A percentile compares a stretch with the other conserved stretches of the same genome.
These are phyloP conservation scores for Fusarium humuli DNA, from an alignment of 2,329 filamentous ascomycete genomes.

Conservation along the genomic window DNA sequence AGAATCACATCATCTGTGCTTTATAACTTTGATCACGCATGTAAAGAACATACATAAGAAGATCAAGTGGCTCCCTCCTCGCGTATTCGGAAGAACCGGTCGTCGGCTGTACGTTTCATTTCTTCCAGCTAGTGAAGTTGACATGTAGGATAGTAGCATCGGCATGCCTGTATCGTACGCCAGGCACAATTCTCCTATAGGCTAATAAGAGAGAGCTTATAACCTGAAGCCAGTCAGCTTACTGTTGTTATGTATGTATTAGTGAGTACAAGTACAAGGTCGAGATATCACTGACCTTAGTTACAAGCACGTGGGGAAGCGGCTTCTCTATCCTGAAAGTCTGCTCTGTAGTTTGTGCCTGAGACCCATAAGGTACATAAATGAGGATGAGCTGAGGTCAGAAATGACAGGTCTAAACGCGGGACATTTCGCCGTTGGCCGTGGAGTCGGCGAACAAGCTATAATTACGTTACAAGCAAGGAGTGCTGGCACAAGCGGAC, in stretches of 20 bases:
- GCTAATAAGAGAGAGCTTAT: neutral
- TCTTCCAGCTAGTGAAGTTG: neutral
- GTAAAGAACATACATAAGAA: neutral
- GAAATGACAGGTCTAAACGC: constrained; percentile 5
- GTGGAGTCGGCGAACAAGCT: constrained; percentile 2
- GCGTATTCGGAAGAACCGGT: neutral
- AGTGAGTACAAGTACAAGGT: neutral
- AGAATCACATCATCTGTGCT: constrained; percentile 20
- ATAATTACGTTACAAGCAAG: neutral
- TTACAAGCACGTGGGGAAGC: constrained; percentile 14
- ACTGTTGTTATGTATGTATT: neutral
- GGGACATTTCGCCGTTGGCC: constrained; percentile 1
- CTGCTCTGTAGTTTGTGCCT: constrained; percentile 3
- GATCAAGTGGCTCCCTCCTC: constrained; percentile 8
- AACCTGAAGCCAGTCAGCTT: neutral
- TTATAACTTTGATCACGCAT: neutral
- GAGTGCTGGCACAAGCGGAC: neutral
- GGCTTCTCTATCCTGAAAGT: neutral
- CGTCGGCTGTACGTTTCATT: neutral
- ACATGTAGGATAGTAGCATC: constrained; percentile 1
- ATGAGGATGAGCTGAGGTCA: constrained; percentile 18
- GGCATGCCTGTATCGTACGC: neutral
- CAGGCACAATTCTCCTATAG: constrained; percentile 25
- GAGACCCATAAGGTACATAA: neutral
- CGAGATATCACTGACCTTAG: neutral